Base-by-base conservation (phyloP, 495 filamentous ascomycete genomes). In the Aspergillus sclerotiicarbonarius region DNA sequence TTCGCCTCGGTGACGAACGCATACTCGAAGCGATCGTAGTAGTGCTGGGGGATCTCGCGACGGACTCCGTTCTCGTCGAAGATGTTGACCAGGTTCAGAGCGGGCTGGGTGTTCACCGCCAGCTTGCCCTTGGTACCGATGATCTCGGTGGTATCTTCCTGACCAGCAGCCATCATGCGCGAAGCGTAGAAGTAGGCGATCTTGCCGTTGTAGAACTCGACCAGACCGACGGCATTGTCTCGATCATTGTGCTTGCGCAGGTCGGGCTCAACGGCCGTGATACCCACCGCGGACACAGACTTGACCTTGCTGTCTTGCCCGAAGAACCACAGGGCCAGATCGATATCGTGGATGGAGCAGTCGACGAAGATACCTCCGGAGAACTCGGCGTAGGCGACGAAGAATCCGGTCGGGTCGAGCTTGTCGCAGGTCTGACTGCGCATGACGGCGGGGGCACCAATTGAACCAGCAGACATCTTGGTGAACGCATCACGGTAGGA, bases 131-230 rank as follows among this genome's bases (percentile, higher is more conserved):
- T 70, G 0, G 84, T 87, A 7, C 84, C 84, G 55, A 87, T 82
- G 51, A 88, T 76, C 70, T 88, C 85, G 0, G 84, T 85, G 56
- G 74, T 78, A 60, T 88, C 85, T 59, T 85, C 77, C 69, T 87
- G 85, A 1, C 85, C 85, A 2, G 79, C 76, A 0, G 82, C 80
- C 82, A 87, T 87, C 83, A 86, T 87, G 15, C 84, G 72, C 8
- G 69, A 76, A 18, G 70, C 72, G 67, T 84, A 87, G 57, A 85
- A 81, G 58, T 86, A 85, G 6, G 83, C 84, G 37, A 88, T 79
- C 61, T 79, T 76, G 15, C 82, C 84, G 41, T 76, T 79, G 54
- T 77, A 80, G 67, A 87, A 88, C 71, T 88, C 85, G 8, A 87
- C 80, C 30, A 87, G 68, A 0, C 83, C 84, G 5, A 87, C 78